Percentiles rank a stretch among this genome's conserved stretches.
These are phyloP conservation scores for Fusarium transvaalense DNA, from an alignment of 2,329 filamentous ascomycete species.

Conservation along the genomic window DNA sequence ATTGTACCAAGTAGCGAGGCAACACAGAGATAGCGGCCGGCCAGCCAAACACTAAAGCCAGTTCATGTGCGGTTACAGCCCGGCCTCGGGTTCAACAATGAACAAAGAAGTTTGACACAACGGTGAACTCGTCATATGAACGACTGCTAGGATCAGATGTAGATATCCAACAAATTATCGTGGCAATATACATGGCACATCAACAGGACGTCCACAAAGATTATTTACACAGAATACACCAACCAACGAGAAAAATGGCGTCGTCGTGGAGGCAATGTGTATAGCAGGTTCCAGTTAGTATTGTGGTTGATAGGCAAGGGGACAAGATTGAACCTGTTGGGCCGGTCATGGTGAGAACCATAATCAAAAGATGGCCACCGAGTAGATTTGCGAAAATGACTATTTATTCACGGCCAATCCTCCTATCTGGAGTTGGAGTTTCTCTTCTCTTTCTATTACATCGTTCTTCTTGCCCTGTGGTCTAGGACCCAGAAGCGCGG, in stretches of 20 bases:
- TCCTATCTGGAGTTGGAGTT: neutral
- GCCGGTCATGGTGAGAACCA: neutral
- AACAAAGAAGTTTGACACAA: slow-evolving; percentile 36
- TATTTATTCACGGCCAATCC: neutral
- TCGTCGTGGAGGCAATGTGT: neutral
- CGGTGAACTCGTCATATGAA: slow-evolving; percentile 26
- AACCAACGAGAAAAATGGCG: slow-evolving; percentile 26
- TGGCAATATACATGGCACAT: neutral
- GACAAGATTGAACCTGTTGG: neutral
- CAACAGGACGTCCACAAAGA: neutral
- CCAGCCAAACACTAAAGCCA: slow-evolving; percentile 27
- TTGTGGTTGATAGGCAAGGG: neutral
- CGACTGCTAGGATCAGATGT: slow-evolving; percentile 3
- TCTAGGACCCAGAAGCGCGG: too few relatives aligned
- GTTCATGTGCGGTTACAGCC: slow-evolving; percentile 39
- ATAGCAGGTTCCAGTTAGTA: neutral
- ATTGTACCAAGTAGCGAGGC: slow-evolving; percentile 40
- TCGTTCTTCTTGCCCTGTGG: neutral
- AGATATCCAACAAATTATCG: neutral
- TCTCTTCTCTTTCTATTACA: neutral
- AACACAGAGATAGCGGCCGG: slow-evolving; percentile 25
- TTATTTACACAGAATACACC: slow-evolving; percentile 29
- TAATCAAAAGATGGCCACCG: neutral
- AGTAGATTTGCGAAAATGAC: neutral
- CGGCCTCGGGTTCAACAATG: slow-evolving; percentile 34